These are phyloP conservation scores for Hylodesmum podocarpum DNA, from an alignment of 306 rosid species.

Conservation along the genomic window DNA sequence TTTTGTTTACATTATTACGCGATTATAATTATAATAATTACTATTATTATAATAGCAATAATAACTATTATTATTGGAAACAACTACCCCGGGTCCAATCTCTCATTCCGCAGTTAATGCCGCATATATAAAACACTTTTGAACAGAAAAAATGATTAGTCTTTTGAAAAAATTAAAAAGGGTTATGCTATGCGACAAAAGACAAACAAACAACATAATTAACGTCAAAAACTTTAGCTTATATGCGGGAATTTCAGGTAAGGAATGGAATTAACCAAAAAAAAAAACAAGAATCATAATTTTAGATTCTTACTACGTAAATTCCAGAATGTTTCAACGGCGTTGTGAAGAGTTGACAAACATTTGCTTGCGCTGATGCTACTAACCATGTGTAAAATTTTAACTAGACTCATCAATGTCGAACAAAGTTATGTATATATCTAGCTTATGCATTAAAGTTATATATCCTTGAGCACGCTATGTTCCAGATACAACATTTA, in stretches of 20 bases:
- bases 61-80: no score
- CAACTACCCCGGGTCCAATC: slow-evolving; percentile 1
- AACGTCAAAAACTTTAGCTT: background rate
- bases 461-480: background rate
- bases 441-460: background rate
- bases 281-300: background rate
- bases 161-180: background rate
- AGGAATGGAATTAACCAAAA: background rate
- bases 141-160: background rate
- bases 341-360: background rate
- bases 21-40: background rate
- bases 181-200: background rate
- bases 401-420: background rate
- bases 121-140: background rate
- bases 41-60: no score
- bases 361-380: background rate
- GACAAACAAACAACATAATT: background rate
- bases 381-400: background rate
- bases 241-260: background rate
- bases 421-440: background rate
- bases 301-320: background rate
- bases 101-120: slow-evolving; percentile 9
- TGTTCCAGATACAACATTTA: background rate
- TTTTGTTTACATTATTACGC: background rate
- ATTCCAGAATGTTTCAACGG: slow-evolving; percentile 7